These are phyloP conservation scores for Wickerhamomyces mucosus DNA, from an alignment of 805 yeast species.

Conservation along the genomic window DNA sequence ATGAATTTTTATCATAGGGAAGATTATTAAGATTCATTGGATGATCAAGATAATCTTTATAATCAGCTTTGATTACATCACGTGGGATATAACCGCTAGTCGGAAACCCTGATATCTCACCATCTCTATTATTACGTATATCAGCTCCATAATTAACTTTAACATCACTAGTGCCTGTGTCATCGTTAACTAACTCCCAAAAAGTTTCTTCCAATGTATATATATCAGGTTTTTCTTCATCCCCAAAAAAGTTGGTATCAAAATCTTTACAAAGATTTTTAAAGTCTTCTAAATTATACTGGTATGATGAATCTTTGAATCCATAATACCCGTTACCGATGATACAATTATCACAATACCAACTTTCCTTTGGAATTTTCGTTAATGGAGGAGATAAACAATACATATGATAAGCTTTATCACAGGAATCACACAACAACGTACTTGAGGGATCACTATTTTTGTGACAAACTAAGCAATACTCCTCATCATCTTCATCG, in stretches of 20 bases:
- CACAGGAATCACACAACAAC: slow-evolving; percentile 67
- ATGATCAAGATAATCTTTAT: slow-evolving; percentile 37
- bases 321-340: slow-evolving; percentile 84
- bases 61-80: slow-evolving; percentile 9
- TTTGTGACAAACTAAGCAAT: slow-evolving; percentile 39
- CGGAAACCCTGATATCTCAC: slow-evolving; percentile 72
- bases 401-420: slow-evolving; percentile 52
- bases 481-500: slow-evolving; percentile 23
- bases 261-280: slow-evolving; percentile 44
- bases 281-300: slow-evolving; percentile 53
- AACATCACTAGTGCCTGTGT: slow-evolving; percentile 30
- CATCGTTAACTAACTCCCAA: slow-evolving; percentile 44
- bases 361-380: slow-evolving; percentile 45
- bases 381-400: slow-evolving; percentile 55
- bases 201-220: slow-evolving; percentile 50
- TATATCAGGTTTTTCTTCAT: slow-evolving; percentile 25
- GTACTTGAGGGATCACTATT: slow-evolving; percentile 36
- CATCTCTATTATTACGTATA: slow-evolving; percentile 55
- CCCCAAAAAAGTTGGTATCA: slow-evolving; percentile 31
- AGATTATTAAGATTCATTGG: slow-evolving; percentile 71
- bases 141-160: slow-evolving; percentile 82
- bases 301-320: slow-evolving; percentile 57
- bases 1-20: slow-evolving; percentile 61
- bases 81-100: slow-evolving; percentile 28
- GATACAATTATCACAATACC: slow-evolving; percentile 83